Conservation (phyloP, 2,329 filamentous ascomycete species). For the Aspergillus sp. region DNA sequence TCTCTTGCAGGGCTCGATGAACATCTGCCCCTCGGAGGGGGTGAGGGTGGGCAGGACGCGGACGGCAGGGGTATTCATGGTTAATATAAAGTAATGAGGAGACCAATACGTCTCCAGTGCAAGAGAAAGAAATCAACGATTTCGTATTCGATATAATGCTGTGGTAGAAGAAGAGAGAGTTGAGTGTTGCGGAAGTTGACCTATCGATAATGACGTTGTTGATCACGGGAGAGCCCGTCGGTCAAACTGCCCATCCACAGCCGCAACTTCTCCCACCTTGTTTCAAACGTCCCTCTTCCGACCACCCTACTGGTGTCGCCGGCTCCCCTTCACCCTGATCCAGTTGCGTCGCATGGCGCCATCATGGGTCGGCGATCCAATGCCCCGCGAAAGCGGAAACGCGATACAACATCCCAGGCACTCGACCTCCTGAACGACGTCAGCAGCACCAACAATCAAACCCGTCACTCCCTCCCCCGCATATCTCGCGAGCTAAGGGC, state of each 20-base stretch:
- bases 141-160: too few relatives aligned
- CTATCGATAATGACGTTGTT: conserved; percentile 7
- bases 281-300: background rate
- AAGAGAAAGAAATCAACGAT: background rate
- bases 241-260: background rate
- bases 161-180: background rate
- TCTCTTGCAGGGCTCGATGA: conserved; percentile 68
- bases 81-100: conserved; percentile 15
- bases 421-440: conserved; percentile 22
- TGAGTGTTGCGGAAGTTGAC: background rate
- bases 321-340: too few relatives aligned
- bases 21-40: conserved; percentile 51
- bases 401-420: conserved; percentile 11
- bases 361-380: conserved; percentile 7
- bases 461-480: conserved; percentile 3
- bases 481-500: conserved; percentile 1
- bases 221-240: conserved; percentile 5
- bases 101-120: background rate
- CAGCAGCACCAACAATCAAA: conserved; percentile 4
- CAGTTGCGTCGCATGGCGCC: background rate
- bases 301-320: background rate
- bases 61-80: conserved; percentile 17
- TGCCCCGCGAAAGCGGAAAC: conserved; percentile 11
- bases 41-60: conserved; percentile 49
- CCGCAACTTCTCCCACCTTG: background rate